Conservation (phyloP, 768 basidiomycete species). For the Rubroboletus satanas region DNA sequence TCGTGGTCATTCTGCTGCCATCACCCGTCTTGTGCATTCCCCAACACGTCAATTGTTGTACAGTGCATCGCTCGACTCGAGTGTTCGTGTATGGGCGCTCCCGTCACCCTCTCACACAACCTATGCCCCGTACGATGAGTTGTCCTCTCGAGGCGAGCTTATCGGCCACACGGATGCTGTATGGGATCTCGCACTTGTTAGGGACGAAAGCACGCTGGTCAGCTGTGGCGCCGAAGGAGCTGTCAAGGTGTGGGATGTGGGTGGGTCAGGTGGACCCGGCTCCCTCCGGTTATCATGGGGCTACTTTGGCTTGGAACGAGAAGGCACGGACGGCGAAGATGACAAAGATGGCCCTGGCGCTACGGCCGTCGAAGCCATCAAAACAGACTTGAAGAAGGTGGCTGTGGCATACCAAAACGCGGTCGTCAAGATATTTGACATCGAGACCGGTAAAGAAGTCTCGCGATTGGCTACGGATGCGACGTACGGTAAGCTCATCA, state of each 20-base stretch:
- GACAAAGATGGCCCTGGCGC: slow-evolving; percentile 60
- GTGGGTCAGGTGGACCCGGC: slow-evolving; percentile 49
- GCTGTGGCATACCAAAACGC: slow-evolving; percentile 90
- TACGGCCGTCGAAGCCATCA: slow-evolving; percentile 80
- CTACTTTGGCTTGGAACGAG: slow-evolving; percentile 60
- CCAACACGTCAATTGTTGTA: slow-evolving; percentile 75
- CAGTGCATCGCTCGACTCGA: slow-evolving; percentile 90
- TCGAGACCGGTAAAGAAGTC: slow-evolving; percentile 81
- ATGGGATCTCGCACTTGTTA: slow-evolving; percentile 88
- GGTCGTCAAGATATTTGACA: slow-evolving; percentile 85
- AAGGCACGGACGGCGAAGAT: slow-evolving; percentile 33
- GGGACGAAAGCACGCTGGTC: slow-evolving; percentile 80
- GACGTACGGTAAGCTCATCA: slow-evolving; percentile 46
- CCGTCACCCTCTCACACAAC: slow-evolving; percentile 77
- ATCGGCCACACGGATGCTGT: slow-evolving; percentile 94
- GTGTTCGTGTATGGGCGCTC: slow-evolving; percentile 87
- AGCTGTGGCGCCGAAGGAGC: slow-evolving; percentile 89
- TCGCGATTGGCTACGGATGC: slow-evolving; percentile 56
- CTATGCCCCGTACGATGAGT: slow-evolving; percentile 87
- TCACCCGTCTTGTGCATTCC: slow-evolving; percentile 81
- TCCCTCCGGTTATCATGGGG: slow-evolving; percentile 76
- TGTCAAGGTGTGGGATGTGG: slow-evolving; percentile 93
- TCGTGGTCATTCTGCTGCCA: slow-evolving; percentile 87
- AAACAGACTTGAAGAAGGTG: slow-evolving; percentile 78
- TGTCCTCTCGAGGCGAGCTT: slow-evolving; percentile 69